Evolutionary conservation across 2,329 filamentous ascomycete species (phyloP).

Genomic region (Cordyceps fumosorosea): DNA sequence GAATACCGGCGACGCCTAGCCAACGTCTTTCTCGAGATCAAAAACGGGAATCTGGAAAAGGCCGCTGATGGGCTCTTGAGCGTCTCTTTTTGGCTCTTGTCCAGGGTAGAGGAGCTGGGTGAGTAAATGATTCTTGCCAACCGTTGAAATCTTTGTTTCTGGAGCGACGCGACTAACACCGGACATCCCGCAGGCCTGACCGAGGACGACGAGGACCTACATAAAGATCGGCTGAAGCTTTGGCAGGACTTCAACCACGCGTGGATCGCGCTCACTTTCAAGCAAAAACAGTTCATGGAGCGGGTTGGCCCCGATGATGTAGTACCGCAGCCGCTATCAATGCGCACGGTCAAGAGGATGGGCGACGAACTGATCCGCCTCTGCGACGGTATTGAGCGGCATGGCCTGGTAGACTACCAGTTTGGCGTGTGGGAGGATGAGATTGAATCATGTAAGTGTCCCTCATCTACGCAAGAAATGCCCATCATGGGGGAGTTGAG

Average conservation of each 20-base stretch:
- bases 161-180: not conserved
- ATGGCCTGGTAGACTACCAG: slow-evolving; percentile 95
- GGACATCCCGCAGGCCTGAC: slow-evolving; percentile 58
- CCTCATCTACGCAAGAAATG: not conserved
- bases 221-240: slow-evolving; percentile 70
- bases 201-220: slow-evolving; percentile 70
- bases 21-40: slow-evolving; percentile 65
- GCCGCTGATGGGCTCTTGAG: slow-evolving; percentile 47
- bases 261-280: slow-evolving; percentile 78
- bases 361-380: slow-evolving; percentile 74
- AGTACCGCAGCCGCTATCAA: slow-evolving; percentile 51
- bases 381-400: slow-evolving; percentile 79
- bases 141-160: not conserved
- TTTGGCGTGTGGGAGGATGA: slow-evolving; percentile 95
- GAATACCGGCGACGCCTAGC: slow-evolving; percentile 56
- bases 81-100: slow-evolving; percentile 50
- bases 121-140: slow-evolving; percentile 22
- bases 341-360: slow-evolving; percentile 67
- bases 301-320: slow-evolving; percentile 50
- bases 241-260: slow-evolving; percentile 95
- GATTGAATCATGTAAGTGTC: slow-evolving; percentile 67
- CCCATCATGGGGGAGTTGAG: not conserved
- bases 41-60: slow-evolving; percentile 41
- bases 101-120: slow-evolving; percentile 51
- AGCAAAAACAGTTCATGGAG: slow-evolving; percentile 71